A percentile compares a stretch with the other conserved stretches of the same genome.
These are phyloP conservation scores for Rhizopogon vesiculosus DNA, from an alignment of 768 basidiomycete species.

Conservation along the genomic window DNA sequence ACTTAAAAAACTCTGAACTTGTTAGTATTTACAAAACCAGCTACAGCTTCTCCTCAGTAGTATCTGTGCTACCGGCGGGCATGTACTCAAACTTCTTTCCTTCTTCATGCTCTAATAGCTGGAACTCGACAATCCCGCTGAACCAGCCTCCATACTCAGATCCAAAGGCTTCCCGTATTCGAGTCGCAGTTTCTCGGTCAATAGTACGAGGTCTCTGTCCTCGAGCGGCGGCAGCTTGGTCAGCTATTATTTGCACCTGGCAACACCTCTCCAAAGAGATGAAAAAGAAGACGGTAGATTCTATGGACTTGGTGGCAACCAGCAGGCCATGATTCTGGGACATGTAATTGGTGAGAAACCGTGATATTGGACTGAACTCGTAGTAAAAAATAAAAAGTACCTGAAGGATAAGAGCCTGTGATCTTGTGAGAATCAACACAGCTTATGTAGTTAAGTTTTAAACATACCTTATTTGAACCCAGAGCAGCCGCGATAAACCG, in stretches of 20 bases:
- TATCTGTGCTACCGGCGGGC: neutral
- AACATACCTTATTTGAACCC: constrained; percentile 25
- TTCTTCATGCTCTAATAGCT: constrained; percentile 31
- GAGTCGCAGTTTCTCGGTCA: constrained; percentile 21
- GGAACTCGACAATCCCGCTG: constrained; percentile 33
- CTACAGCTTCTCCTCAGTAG: neutral
- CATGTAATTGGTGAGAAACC: neutral
- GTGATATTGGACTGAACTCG: neutral
- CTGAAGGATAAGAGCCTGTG: constrained; percentile 18
- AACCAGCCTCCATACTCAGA: constrained; percentile 31
- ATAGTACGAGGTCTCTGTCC: neutral
- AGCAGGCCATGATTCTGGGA: constrained; percentile 24
- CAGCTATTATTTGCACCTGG: constrained; percentile 24
- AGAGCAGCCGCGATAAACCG: constrained; percentile 23
- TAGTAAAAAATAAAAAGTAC: neutral
- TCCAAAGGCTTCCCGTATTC: constrained; percentile 21
- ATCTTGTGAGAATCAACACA: neutral
- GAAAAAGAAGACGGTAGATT: constrained; percentile 21
- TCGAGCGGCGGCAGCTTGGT: constrained; percentile 21
- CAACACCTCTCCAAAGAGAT: constrained; percentile 25
- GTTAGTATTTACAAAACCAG: neutral
- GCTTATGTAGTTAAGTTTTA: neutral
- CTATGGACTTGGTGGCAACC: constrained; percentile 17
- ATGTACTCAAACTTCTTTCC: constrained; percentile 16
- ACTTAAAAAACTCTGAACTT: too few relatives aligned